Evolutionary conservation across 768 basidiomycete species (phyloP).

Genomic region (Gymnopilus junonius): DNA sequence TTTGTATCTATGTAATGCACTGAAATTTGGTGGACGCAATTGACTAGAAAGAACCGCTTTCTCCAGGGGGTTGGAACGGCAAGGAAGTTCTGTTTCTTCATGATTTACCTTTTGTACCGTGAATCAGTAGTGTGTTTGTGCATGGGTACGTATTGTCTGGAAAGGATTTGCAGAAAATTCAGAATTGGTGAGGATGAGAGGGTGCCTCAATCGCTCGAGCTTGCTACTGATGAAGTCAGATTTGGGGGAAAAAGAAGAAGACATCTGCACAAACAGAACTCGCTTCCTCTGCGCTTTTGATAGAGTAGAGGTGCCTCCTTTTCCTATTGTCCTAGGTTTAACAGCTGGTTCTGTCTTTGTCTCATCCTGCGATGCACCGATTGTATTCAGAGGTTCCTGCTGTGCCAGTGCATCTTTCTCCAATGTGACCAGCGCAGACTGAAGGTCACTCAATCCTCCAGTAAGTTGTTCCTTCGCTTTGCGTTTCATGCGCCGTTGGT

Average conservation of each 20-base stretch:
- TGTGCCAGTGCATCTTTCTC: slow-evolving; percentile 36
- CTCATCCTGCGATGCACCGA: slow-evolving; percentile 14
- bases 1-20: background rate
- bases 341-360: slow-evolving; percentile 25
- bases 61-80: too few species aligned
- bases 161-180: slow-evolving; percentile 75
- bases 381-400: slow-evolving; percentile 17
- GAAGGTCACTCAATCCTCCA: slow-evolving; percentile 53
- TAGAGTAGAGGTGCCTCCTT: slow-evolving; percentile 62
- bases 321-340: slow-evolving; percentile 64
- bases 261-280: slow-evolving; percentile 57
- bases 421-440: slow-evolving; percentile 58
- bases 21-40: too few species aligned
- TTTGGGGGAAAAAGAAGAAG: background rate
- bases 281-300: slow-evolving; percentile 68
- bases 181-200: slow-evolving; percentile 67
- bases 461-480: slow-evolving; percentile 66
- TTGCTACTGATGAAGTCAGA: slow-evolving; percentile 43
- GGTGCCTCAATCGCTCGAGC: slow-evolving; percentile 69
- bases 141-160: slow-evolving; percentile 78
- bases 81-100: background rate
- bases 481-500: slow-evolving; percentile 70
- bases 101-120: background rate
- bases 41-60: too few species aligned
- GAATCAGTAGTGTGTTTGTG: slow-evolving; percentile 72